Evolutionary conservation across 768 basidiomycete genomes (phyloP), one percentile per base, ranked within the genome.

Genomic region (Infundibulicybe gibba): DNA sequence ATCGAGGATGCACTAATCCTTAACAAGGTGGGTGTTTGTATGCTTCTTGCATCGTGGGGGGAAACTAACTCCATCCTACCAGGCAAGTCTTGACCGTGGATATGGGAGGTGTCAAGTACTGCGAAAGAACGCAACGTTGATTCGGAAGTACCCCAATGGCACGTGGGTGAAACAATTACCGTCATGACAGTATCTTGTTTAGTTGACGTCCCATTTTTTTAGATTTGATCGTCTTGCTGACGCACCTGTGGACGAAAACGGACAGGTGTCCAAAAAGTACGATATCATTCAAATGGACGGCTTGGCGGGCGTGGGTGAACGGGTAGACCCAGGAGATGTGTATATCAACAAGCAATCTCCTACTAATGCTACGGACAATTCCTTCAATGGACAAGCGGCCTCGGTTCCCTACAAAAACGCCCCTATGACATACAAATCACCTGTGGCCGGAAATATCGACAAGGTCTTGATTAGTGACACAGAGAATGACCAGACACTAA

Each of bases 271-370:
- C 43, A 90, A 93, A 60, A 87, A 86, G 55, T 98, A 90, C 65
- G 87, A 89, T 55, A 93, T 91, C 63, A 81, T 99, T 48, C 92
- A 97, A 61, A 62, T 79, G 46, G 97, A 99, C 60, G 97, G 97
- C 31, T 79, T 99, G 33, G 91, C 93, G 1, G 92, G 94, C 25
- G 93, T 97, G 3, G 97, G 97, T 47, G 92, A 97, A 63, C 81
- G 90, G 38, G 87, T 98, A 44, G 87, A 91, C 62, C 91, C 92
- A 0, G 90, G 89, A 1, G 92, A 97, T 60, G 81, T 98, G 47
- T 94, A 95, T 65, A 83, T 98, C 62, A 97, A 98, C 70, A 97
- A 98, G 63, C 97, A 99, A 63, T 85, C 90, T 0, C 97, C 97
- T 17, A 83, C 87, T 41, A 94, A 94, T 60, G 88, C 94, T n/a